Evolutionary conservation across 2,329 filamentous ascomycete species (phyloP), one percentile per base, ranked within the genome.

Genomic region (Chrysosporium keratinophilum): DNA sequence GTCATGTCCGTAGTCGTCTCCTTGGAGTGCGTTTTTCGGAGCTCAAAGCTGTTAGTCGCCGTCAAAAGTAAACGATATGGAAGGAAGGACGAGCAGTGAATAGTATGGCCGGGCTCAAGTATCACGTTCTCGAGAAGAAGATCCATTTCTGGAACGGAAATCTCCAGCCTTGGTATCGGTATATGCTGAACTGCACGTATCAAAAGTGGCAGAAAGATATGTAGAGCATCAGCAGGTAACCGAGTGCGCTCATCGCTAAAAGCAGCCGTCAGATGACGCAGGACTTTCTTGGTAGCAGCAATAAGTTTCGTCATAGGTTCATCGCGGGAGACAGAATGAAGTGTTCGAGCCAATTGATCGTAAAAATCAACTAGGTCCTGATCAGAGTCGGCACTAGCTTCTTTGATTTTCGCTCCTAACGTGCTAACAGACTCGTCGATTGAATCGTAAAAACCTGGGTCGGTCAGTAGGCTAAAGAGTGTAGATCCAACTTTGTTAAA

Each of bases 111-210:
- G 0, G 91, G 91, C 64, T 96, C 88, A 33, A 97, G 77, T 56
- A 97, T 85, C 33, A 97, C 75, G 59, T 95, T 96, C 65, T 97
- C 91, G 1, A 97, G 73, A 0, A 97, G 74, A 4, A 97, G 78
- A 62, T 96, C 90, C 52, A 95, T 76, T 34, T 87, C 82, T 0
- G 89, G 90, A 2, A 84, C 85, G 0, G 87, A 85, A 4, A 96
- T 76, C 67, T 96, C 91, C n/a, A 96, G 70, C 3, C 91, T 84
- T 0, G 90, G 90, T 50, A 97, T 93, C 0, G 91, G 91, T 3
- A 97, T 74, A 69, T 88, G 89, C 66, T 96, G 89, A 33, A 97
- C 77, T 1, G 81, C 80, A 59, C 87, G 78, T 54, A 96, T 79
- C 3, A 89, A 64, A 11, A 88, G 72, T 0, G 91, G 91, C 4